Evolutionary conservation across 371 early-diverging fungal genomes (phyloP), one percentile per base, ranked within the genome.

Genomic region (Agmasoma carcini): DNA sequence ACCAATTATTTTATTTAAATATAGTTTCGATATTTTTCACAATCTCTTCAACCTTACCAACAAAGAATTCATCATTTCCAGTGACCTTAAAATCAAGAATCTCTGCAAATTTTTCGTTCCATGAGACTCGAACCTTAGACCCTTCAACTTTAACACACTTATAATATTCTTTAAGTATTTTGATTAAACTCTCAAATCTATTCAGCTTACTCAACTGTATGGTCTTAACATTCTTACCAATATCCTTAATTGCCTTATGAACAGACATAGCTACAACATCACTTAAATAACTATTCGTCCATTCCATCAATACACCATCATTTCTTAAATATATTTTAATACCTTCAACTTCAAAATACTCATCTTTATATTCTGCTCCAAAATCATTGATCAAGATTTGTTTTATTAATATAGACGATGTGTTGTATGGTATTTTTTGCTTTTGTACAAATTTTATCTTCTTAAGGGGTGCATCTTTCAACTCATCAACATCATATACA

Each of bases 221-320:
- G 43, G 46, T 58, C 25, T 57, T 61, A 11, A 51, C 48, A 19
- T 45, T 61, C 6, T 27, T 20, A 1, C 59, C 53, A 38, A 70
- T 55, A 27, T 48, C 54, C 51, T 52, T 43, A 15, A 70, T 53
- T 31, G 43, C 23, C 39, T 57, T 56, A 17, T 45, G 48, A 30
- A 70, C 58, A 22, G 62, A 19, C 25, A 62, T 40, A 15, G 67
- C 70, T 20, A 66, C 23, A 7, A 70, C 48, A 51, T 70, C 70
- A 49, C 55, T 47, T 14, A 49, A 15, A 55, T 70, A 70, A 26
- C 34, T 56, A 34, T 62, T 62, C 36, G 41, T 47, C 66, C 67
- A 70, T 37, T 58, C 56, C 25, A 70, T 19, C n/a, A 56, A 22
- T 17, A 70, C 49, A 14, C 56, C 59, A 11, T 47, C 20, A 5